Conservation (phyloP, 140 eudicot genomes). For the Flaveria floridana region DNA sequence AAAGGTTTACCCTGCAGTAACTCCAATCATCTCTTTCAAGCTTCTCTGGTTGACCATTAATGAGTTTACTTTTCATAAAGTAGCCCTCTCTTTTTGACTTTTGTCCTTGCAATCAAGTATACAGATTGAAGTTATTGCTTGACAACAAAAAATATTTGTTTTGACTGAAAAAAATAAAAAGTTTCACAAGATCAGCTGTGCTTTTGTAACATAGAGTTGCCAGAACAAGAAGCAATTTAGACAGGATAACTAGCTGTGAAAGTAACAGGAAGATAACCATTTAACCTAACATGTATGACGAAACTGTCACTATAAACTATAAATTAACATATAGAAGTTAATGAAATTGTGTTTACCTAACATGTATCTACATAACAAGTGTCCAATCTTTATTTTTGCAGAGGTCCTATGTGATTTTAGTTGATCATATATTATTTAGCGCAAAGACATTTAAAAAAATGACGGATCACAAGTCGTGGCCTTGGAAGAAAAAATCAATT, state of each 20-base stretch:
- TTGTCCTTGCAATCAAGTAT: slow-evolving; percentile 6
- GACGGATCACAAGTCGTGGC: slow-evolving; percentile 79
- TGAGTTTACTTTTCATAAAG: slow-evolving; percentile 19
- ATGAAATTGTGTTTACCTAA: not conserved
- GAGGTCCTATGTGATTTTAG: slow-evolving; percentile 24
- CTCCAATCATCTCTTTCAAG: not conserved
- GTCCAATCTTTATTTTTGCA: slow-evolving; percentile 22
- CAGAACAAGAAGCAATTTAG: slow-evolving; percentile 26
- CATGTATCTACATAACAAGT: not conserved
- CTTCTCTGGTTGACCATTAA: slow-evolving; percentile 19
- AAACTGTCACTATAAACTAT: not conserved
- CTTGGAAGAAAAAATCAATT: slow-evolving; percentile 77
- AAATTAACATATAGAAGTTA: not conserved
- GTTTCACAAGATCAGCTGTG: slow-evolving; percentile 6
- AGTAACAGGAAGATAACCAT: not conserved
- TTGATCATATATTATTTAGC: not conserved
- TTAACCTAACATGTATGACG: not conserved
- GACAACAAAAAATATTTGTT: slow-evolving; percentile 17
- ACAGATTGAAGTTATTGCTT: slow-evolving; percentile 14
- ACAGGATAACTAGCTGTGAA: slow-evolving; percentile 11
- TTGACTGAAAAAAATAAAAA: slow-evolving; percentile 6
- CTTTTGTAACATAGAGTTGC: not conserved
- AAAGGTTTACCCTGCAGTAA: slow-evolving; percentile 3
- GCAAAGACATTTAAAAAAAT: not conserved
- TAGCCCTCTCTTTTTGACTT: slow-evolving; percentile 24